Evolutionary conservation across 805 yeast species (phyloP).

Genomic region (Saturnispora gosingensis): DNA sequence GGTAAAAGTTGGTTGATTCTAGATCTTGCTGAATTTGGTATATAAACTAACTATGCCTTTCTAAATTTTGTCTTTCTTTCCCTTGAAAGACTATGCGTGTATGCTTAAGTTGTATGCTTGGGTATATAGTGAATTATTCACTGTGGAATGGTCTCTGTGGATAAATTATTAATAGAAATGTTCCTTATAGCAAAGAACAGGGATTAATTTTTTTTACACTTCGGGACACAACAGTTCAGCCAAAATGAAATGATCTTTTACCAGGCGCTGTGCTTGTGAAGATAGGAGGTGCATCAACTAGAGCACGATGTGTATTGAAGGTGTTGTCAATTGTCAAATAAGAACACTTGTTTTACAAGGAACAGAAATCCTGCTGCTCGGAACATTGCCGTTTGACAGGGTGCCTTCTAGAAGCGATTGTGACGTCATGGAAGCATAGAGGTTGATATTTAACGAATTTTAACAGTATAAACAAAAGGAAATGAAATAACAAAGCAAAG

Average conservation of each 20-base stretch:
- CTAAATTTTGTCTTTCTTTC: background rate
- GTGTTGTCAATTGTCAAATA: background rate
- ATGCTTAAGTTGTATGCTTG: background rate
- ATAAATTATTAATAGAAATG: background rate
- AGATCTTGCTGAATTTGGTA: background rate
- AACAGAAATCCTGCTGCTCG: background rate
- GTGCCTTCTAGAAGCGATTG: background rate
- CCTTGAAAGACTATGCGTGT: background rate
- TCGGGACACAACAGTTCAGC: background rate
- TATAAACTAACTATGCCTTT: background rate
- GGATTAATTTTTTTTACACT: background rate
- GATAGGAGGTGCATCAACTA: background rate
- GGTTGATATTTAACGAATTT: background rate
- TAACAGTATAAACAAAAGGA: constrained; percentile 1
- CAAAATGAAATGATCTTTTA: background rate
- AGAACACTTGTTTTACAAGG: background rate
- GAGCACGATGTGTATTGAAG: background rate
- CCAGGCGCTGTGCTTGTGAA: background rate
- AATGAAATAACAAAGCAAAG: constrained; percentile 3
- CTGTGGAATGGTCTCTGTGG: background rate
- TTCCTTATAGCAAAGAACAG: background rate
- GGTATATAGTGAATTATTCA: background rate
- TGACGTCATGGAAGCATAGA: background rate
- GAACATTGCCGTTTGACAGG: background rate
- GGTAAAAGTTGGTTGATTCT: background rate